Evolutionary conservation across 257 asterid species (phyloP), one percentile per base, ranked within the genome.

Genomic region (Plantago elongata): DNA sequence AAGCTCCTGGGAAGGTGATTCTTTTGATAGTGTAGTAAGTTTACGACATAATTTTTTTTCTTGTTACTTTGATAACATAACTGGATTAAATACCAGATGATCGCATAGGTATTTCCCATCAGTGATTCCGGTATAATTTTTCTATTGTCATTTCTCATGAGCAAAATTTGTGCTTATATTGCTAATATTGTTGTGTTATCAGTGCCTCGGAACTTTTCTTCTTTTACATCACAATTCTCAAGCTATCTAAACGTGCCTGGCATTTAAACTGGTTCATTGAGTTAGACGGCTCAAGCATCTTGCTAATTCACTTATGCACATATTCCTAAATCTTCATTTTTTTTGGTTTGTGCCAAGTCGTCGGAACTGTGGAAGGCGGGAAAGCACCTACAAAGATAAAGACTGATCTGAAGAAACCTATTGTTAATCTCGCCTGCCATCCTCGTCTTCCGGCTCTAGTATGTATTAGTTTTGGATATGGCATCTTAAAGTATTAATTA

Each of bases 391-490:
- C 97, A 46, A 93, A 93, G 74, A 93, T 93, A 82, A 93, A 93
- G 83, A 83, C 99, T 9, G 99, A 93, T 87, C 78, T 93, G 76
- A 93, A 93, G 96, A 93, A 93, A 77, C 99, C 99, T 69, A 65
- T 89, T 17, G 99, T 89, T 67, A 89, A 93, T 77, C 94, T 93
- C 67, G 96, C 97, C 71, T 93, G 99, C 78, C 99, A 93, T 78
- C 99, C 99, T 68, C 99, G 99, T 63, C 96, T 89, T 59, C 99
- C 97, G 58, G 96, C 78, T 72, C 66, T 93, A 92, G 97, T 93
- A 79, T 85, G 74, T 14, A 34, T 58, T 74, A 68, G 40, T 54
- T 52, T 67, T 55, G 69, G 22, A 63, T 50, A 50, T 64, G 73
- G 51, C 52, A 66, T 65, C 57, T 58, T 62, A 34, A 34, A 34